These are phyloP conservation scores for Tolypocladium nubicola DNA, from an alignment of 2,329 filamentous ascomycete species.

Conservation along the genomic window DNA sequence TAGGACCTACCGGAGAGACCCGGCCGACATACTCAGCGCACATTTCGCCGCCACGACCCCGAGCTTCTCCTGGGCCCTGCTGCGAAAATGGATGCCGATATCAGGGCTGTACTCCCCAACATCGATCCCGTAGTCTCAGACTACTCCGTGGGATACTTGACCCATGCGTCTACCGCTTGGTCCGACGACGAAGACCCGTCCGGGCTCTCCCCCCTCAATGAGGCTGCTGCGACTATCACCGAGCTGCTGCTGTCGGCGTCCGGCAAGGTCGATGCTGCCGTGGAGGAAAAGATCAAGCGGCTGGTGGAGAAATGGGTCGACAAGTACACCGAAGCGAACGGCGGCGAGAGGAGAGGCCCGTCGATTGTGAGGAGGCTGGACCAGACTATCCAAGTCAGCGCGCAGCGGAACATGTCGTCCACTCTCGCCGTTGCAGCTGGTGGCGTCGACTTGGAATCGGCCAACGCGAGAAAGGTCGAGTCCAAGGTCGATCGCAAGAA, in stretches of 20 bases:
- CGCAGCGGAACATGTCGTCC: constrained; percentile 91
- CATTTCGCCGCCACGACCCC: neutral
- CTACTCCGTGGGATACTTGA: constrained; percentile 89
- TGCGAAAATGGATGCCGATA: constrained; percentile 69
- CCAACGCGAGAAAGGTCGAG: constrained; percentile 87
- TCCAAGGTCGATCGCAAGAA: constrained; percentile 98
- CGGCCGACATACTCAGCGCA: neutral
- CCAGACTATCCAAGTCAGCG: constrained; percentile 88
- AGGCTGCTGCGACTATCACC: constrained; percentile 77
- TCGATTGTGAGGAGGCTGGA: constrained; percentile 77
- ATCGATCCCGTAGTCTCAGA: constrained; percentile 84
- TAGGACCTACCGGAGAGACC: neutral
- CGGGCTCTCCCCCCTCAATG: constrained; percentile 64
- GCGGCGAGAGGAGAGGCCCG: constrained; percentile 59
- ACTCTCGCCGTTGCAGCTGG: constrained; percentile 80
- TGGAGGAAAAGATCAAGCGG: constrained; percentile 68
- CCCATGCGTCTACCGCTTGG: constrained; percentile 81
- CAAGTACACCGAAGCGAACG: constrained; percentile 66
- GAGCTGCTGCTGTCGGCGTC: constrained; percentile 89
- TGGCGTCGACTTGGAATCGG: constrained; percentile 85
- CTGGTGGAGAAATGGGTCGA: constrained; percentile 86
- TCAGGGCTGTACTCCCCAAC: constrained; percentile 71
- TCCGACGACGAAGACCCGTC: constrained; percentile 60
- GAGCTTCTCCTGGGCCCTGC: neutral
- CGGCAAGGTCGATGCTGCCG: constrained; percentile 60